Conservation (phyloP, 257 asterid genomes). For the Petunia axillaris region DNA sequence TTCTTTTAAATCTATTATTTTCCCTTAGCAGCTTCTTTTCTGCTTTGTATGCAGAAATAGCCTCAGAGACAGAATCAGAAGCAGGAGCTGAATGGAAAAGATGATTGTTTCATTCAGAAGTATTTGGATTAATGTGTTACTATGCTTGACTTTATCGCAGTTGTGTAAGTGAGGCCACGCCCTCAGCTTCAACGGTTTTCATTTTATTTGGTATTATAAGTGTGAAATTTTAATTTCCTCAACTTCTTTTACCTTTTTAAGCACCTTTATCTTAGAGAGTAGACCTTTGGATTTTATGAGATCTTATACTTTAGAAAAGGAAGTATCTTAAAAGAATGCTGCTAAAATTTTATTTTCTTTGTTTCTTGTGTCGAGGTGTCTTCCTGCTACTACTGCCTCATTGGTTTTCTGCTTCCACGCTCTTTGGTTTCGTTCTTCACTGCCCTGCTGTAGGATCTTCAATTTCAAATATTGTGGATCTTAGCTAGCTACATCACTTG, state of each 20-base stretch:
- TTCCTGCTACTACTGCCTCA: slow-evolving; percentile 76
- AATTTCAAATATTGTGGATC: slow-evolving; percentile 86
- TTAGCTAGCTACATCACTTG: slow-evolving; percentile 84
- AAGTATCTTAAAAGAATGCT: slow-evolving; percentile 33
- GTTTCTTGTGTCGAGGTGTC: slow-evolving; percentile 89
- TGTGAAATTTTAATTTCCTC: not conserved
- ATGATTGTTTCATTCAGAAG: slow-evolving; percentile 32
- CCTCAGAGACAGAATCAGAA: slow-evolving; percentile 80
- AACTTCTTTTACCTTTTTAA: not conserved
- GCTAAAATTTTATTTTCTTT: slow-evolving; percentile 64
- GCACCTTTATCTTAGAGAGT: not conserved
- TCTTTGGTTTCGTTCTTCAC: slow-evolving; percentile 78
- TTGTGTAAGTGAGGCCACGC: slow-evolving; percentile 72
- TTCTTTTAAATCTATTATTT: not conserved
- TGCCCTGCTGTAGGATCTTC: slow-evolving; percentile 90
- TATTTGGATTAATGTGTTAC: slow-evolving; percentile 54
- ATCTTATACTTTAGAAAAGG: slow-evolving; percentile 41
- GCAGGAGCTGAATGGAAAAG: slow-evolving; percentile 74
- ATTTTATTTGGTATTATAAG: not conserved
- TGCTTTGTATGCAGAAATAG: slow-evolving; percentile 65
- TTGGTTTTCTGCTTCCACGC: slow-evolving; percentile 91
- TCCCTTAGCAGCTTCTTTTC: not conserved
- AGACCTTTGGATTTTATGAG: slow-evolving; percentile 43
- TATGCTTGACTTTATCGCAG: slow-evolving; percentile 60
- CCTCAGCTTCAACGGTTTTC: slow-evolving; percentile 73